Evolutionary conservation across 129 eudicot species (phyloP), one percentile per base, ranked within the genome.

Genomic region (Gnaphalium uliginosum): DNA sequence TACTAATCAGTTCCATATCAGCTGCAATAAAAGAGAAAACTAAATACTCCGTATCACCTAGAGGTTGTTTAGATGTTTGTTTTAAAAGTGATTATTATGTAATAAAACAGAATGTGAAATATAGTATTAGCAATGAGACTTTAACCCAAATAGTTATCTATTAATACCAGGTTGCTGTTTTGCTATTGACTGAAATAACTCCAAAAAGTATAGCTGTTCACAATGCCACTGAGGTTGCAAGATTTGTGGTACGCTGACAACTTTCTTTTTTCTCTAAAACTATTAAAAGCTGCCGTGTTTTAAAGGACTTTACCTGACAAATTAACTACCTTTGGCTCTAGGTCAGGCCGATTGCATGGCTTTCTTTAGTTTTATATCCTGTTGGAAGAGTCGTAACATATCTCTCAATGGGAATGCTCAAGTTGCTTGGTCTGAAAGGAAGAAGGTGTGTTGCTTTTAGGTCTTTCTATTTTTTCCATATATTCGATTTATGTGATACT

Each of bases 311-410:
- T 58, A 73, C 25, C 74, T 81, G 73, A 70, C 39, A 48, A 59
- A 57, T 87, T 73, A 50, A 56, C 46, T 67, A 70, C 73, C 29
- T 62, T 82, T 86, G 81, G 82, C 65, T 89, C 68, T 86, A 94
- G 99, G 99, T 91, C 86, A 94, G 97, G 77, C 99, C 99, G 54
- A 96, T 94, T 69, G 97, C 97, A 17, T 94, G 97, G 99, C 99
- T 94, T 87, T 94, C 99, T 69, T 76, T 91, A 37, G 79, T 94
- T 58, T 70, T 94, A 65, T 94, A 94, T 83, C 99, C 99, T 3
- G 97, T 94, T 67, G 99, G 99, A 72, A 87, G 97, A 84, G 90
- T 94, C 24, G 99, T 94, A 51, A 94, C 99, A 18, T 94, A 79
- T 81, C 85, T 94, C 10, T 94, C 99, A 27, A 94, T 91, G 99